Percentiles rank a stretch among this genome's conserved stretches.
These are phyloP conservation scores for Intubia oerlemansii DNA, from an alignment of 2,329 filamentous ascomycete species.

Conservation along the genomic window DNA sequence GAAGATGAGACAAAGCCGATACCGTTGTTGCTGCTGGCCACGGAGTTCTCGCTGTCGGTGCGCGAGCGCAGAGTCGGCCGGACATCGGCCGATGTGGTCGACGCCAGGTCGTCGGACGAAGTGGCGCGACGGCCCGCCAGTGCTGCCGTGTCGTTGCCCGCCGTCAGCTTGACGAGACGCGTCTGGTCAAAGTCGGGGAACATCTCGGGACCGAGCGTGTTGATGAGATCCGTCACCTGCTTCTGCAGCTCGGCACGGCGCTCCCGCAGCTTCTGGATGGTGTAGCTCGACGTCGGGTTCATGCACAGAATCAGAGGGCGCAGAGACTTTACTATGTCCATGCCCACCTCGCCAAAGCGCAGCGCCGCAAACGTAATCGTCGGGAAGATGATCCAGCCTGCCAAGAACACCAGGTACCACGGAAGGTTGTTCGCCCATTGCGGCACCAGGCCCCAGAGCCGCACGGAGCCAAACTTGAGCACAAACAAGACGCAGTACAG, in stretches of 20 bases:
- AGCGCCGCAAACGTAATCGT: constrained; percentile 81
- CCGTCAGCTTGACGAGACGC: constrained; percentile 41
- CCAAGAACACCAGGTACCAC: constrained; percentile 46
- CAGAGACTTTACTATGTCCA: constrained; percentile 94
- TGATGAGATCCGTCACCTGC: constrained; percentile 80
- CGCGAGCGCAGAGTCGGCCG: constrained; percentile 11
- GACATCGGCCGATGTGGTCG: neutral
- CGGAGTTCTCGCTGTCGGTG: constrained; percentile 27
- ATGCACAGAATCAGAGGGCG: constrained; percentile 71
- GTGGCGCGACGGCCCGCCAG: no score
- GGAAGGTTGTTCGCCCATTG: constrained; percentile 39
- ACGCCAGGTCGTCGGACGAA: constrained; percentile 6
- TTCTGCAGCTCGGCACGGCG: constrained; percentile 53
- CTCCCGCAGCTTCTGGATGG: constrained; percentile 55
- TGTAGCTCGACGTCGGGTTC: constrained; percentile 66
- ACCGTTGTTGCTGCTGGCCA: constrained; percentile 9
- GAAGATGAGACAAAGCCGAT: no score
- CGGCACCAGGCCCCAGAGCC: constrained; percentile 64
- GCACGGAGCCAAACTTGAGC: constrained; percentile 60
- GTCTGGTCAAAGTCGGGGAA: constrained; percentile 85
- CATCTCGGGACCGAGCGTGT: constrained; percentile 84
- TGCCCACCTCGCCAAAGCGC: constrained; percentile 90
- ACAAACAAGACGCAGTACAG: constrained; percentile 58
- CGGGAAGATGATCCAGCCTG: constrained; percentile 64
- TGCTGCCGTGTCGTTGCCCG: constrained; percentile 15